Conservation (phyloP, 208 protist genomes). For the Leishmania martiniquensis region DNA sequence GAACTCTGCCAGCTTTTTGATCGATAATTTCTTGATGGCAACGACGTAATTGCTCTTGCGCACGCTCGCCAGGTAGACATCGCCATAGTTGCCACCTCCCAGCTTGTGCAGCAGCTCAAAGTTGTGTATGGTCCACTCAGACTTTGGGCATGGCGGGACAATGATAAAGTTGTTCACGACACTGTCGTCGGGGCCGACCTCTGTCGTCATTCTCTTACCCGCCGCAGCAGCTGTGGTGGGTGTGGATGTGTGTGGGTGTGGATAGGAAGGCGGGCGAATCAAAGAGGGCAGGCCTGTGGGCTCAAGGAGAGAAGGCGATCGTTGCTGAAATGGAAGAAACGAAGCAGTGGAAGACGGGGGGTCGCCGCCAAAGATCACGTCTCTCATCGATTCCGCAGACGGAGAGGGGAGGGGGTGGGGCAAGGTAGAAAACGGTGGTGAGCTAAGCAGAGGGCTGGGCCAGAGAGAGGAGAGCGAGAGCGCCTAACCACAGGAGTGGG, state of each 20-base stretch:
- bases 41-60: conserved; percentile 97
- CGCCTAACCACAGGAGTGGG: neutral
- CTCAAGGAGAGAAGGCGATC: neutral
- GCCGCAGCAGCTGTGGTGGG: neutral
- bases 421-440: neutral
- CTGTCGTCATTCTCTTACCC: conserved; percentile 45
- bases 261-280: neutral
- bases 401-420: neutral
- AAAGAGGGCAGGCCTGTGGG: neutral
- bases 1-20: conserved; percentile 95
- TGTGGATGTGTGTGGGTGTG: neutral
- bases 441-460: neutral
- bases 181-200: conserved; percentile 51
- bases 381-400: neutral
- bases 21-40: conserved; percentile 97
- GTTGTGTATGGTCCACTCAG: conserved; percentile 88
- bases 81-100: conserved; percentile 98
- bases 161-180: conserved; percentile 78
- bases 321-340: neutral
- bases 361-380: neutral
- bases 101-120: conserved; percentile 96
- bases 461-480: neutral
- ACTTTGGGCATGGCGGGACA: conserved; percentile 59
- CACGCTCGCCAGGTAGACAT: conserved; percentile 98
- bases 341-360: neutral